phyloP scores from a whole-genome alignment of 2,329 filamentous ascomycete species.

The Colletotrichum sp. region DNA sequence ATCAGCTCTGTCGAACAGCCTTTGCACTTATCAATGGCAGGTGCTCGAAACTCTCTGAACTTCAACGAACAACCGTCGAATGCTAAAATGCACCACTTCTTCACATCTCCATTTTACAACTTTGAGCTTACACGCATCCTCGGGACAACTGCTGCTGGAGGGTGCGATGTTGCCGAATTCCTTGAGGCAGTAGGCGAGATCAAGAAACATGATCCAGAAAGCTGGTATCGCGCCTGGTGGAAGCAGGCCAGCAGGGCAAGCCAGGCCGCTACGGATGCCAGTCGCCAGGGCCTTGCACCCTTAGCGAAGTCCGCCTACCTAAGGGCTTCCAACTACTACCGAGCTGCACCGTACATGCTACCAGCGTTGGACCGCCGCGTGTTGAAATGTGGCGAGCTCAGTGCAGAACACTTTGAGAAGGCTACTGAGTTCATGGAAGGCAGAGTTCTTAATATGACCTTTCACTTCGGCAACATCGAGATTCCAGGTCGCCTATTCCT shows the following conservation, averaged over 20 bases:
- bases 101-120: constrained; percentile 40
- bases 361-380: constrained; percentile 29
- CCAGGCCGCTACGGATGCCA: constrained; percentile 34
- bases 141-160: constrained; percentile 36
- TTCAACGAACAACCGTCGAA: background rate
- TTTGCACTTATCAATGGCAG: background rate
- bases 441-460: constrained; percentile 28
- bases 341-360: constrained; percentile 37
- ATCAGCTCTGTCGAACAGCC: background rate
- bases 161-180: constrained; percentile 44
- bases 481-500: constrained; percentile 43
- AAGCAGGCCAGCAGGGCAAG: constrained; percentile 35
- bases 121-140: constrained; percentile 48
- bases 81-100: background rate
- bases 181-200: constrained; percentile 41
- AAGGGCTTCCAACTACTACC: constrained; percentile 44
- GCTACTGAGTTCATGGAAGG: constrained; percentile 18
- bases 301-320: constrained; percentile 40
- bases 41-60: background rate
- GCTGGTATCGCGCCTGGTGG: constrained; percentile 42
- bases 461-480: constrained; percentile 35
- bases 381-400: background rate
- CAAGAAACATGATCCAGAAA: constrained; percentile 39
- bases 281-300: constrained; percentile 28
- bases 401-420: constrained; percentile 28